A percentile compares a stretch with the other conserved stretches of the same genome.
phyloP scores from a whole-genome alignment of 345 rosid genomes.

The Salix dunnii region DNA sequence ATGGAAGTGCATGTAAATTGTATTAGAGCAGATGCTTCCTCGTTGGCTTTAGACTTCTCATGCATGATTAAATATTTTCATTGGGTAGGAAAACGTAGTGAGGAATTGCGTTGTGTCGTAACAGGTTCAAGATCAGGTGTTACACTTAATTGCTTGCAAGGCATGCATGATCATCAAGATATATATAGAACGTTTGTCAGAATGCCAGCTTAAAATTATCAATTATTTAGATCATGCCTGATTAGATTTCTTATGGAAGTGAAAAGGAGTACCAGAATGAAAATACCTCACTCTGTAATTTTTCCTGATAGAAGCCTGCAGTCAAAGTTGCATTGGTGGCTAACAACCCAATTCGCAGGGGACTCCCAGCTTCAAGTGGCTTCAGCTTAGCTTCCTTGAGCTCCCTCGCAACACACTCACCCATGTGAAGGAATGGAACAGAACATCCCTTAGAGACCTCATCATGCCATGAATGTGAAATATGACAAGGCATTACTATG shows the following conservation, averaged over 20 bases:
- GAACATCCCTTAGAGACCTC: conserved; percentile 33
- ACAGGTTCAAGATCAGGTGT: not conserved
- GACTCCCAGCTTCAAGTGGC: conserved; percentile 55
- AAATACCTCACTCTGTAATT: conserved; percentile 42
- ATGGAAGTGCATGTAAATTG: not conserved
- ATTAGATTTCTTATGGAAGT: not conserved
- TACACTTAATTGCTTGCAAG: not conserved
- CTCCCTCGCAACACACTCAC: conserved; percentile 53
- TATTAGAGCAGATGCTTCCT: not conserved
- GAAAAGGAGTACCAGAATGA: conserved; percentile 2
- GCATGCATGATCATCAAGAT: not conserved
- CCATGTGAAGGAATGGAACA: conserved; percentile 40
- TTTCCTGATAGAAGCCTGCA: conserved; percentile 52
- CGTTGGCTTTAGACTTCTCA: not conserved
- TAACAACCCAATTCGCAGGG: conserved; percentile 43
- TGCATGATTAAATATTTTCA: not conserved
- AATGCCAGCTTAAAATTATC: too few relatives aligned
- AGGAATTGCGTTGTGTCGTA: not conserved
- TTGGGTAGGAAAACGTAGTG: not conserved
- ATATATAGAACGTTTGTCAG: not conserved
- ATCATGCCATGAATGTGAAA: conserved; percentile 48
- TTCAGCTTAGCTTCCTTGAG: conserved; percentile 45
- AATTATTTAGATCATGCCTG: not conserved
- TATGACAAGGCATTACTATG: conserved; percentile 49
- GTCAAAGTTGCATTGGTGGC: conserved; percentile 33